Evolutionary conservation across 345 rosid species (phyloP).

Genomic region (Euphorbia tirucalli): DNA sequence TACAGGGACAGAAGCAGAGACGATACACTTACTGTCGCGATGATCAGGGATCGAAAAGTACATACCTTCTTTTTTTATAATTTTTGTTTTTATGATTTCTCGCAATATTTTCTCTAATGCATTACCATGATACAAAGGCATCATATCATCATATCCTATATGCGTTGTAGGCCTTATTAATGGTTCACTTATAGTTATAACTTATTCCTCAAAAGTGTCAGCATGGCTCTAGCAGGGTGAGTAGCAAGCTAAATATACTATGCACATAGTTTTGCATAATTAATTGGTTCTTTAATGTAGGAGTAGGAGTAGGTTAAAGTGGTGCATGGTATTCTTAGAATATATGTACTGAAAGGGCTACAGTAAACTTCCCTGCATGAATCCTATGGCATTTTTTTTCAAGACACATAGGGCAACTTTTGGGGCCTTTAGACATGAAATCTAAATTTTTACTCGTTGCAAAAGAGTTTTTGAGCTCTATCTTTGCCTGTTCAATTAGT

Average conservation of each 20-base stretch:
- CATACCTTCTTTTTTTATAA: constrained; percentile 5
- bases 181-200: not conserved
- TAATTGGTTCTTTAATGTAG: not conserved
- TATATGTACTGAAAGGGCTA: no score
- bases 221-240: not conserved
- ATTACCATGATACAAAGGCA: no score
- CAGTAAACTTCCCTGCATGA: not conserved
- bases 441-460: not conserved
- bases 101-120: no score
- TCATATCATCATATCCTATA: not conserved
- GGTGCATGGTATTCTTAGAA: not conserved
- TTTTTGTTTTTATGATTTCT: constrained; percentile 1
- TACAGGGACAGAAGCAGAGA: constrained; percentile 49
- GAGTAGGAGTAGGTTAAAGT: no score
- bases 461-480: not conserved
- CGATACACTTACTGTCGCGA: constrained; percentile 26
- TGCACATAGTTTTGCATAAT: not conserved
- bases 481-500: not conserved
- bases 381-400: not conserved
- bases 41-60: constrained; percentile 75
- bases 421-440: not conserved
- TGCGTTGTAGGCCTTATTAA: not conserved
- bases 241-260: not conserved
- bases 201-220: not conserved
- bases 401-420: not conserved